These are phyloP conservation scores for Chalara sp. DNA, from an alignment of 2,329 filamentous ascomycete genomes.

Conservation along the genomic window DNA sequence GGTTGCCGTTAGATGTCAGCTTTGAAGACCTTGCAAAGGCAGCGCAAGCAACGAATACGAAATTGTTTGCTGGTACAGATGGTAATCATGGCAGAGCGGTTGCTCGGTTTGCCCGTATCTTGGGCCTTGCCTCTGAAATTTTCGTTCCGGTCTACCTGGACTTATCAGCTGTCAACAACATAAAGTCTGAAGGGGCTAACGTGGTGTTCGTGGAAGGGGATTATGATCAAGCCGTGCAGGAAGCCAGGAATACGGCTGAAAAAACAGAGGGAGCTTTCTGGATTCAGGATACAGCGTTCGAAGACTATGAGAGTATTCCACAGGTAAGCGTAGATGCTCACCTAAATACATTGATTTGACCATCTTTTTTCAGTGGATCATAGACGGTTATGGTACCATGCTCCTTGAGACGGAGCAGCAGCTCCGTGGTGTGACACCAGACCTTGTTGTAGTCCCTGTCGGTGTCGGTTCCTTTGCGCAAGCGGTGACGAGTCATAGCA, in stretches of 20 bases:
- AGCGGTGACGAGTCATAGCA: constrained; percentile 53
- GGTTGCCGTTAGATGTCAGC: constrained; percentile 20
- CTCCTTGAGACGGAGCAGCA: constrained; percentile 62
- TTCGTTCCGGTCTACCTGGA: constrained; percentile 53
- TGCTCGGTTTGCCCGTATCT: constrained; percentile 56
- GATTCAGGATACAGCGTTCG: constrained; percentile 63
- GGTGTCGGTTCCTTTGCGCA: constrained; percentile 70
- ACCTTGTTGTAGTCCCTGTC: constrained; percentile 55
- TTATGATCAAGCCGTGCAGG: constrained; percentile 58
- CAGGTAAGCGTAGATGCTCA: no score
- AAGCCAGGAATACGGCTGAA: background rate
- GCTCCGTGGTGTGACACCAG: constrained; percentile 37
- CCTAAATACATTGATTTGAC: no score
- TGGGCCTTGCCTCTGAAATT: constrained; percentile 49
- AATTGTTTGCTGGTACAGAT: constrained; percentile 52
- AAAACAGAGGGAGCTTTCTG: constrained; percentile 35
- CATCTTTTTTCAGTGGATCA: constrained; percentile 48
- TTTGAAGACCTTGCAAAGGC: no score
- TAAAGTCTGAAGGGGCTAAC: constrained; percentile 55
- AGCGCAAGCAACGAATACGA: constrained; percentile 24
- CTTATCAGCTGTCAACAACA: constrained; percentile 42
- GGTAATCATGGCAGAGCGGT: constrained; percentile 74
- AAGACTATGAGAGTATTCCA: constrained; percentile 47
- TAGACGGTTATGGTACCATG: constrained; percentile 73
- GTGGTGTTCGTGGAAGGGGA: constrained; percentile 45